Conservation (phyloP, 2,329 filamentous ascomycete species). For the Onygenales sp. region DNA sequence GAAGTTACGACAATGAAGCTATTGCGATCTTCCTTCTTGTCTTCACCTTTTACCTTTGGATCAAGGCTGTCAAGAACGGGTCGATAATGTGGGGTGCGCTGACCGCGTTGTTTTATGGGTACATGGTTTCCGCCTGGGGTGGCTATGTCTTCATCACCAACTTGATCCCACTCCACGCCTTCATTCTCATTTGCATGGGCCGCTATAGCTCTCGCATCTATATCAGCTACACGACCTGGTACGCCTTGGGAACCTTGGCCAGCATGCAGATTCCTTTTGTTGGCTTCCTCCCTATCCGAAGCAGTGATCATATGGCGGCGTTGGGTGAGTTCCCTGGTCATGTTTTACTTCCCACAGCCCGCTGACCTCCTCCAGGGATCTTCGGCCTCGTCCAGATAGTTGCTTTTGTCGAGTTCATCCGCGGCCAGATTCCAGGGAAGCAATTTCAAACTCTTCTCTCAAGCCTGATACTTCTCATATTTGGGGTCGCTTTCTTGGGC, state of each 20-base stretch:
- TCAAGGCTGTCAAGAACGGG: constrained; percentile 93
- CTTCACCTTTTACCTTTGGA: constrained; percentile 98
- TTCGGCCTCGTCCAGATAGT: constrained; percentile 93
- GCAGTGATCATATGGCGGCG: constrained; percentile 97
- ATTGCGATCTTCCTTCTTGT: constrained; percentile 98
- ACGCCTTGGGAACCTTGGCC: constrained; percentile 85
- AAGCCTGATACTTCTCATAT: constrained; percentile 62
- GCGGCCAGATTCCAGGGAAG: constrained; percentile 76
- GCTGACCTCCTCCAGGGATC: constrained; percentile 52
- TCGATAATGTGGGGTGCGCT: constrained; percentile 95
- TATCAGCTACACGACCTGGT: constrained; percentile 97
- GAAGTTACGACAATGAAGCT: constrained; percentile 98
- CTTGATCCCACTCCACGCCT: constrained; percentile 83
- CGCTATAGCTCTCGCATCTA: constrained; percentile 90
- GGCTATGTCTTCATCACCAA: constrained; percentile 99
- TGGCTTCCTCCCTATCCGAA: constrained; percentile 90
- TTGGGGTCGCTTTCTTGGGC: constrained; percentile 62
- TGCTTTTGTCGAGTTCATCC: constrained; percentile 83
- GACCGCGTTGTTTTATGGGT: constrained; percentile 93
- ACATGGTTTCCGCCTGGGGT: constrained; percentile 99
- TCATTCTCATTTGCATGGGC: constrained; percentile 94
- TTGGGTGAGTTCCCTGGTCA: constrained; percentile 52
- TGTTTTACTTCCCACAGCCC: neutral
- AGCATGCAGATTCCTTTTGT: constrained; percentile 99
- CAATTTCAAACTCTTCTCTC: constrained; percentile 90